These are phyloP conservation scores for Cryptococcus sp. DNA, from an alignment of 1,284 basidiomycete species.

Conservation along the genomic window DNA sequence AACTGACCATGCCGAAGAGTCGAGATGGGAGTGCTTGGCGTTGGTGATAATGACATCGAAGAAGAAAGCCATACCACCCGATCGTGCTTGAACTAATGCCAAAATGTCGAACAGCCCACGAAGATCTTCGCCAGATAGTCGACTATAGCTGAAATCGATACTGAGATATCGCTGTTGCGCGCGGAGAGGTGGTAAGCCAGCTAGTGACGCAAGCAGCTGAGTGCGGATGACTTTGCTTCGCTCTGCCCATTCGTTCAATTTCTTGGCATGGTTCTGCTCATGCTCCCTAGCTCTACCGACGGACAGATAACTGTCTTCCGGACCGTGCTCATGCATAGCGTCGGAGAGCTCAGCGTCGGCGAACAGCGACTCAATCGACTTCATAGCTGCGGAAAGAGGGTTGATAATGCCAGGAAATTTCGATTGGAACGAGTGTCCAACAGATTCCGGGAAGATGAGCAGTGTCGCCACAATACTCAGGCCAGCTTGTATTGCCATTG, in stretches of 20 bases:
- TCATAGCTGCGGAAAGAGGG: conserved; percentile 34
- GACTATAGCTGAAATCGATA: conserved; percentile 47
- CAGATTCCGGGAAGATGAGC: conserved; percentile 50
- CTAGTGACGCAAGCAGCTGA: conserved; percentile 35
- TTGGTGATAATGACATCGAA: conserved; percentile 50
- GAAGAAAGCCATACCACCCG: conserved; percentile 49
- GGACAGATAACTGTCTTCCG: conserved; percentile 3
- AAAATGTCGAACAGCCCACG: conserved; percentile 40
- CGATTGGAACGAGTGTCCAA: conserved; percentile 43
- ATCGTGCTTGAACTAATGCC: conserved; percentile 44
- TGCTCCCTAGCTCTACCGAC: background rate
- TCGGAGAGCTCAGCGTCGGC: conserved; percentile 13
- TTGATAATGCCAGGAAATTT: conserved; percentile 40
- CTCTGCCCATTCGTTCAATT: conserved; percentile 39
- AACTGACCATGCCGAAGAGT: conserved; percentile 45
- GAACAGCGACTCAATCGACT: conserved; percentile 40
- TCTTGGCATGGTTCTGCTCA: background rate
- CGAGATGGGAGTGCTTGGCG: conserved; percentile 45
- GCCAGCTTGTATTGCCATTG: conserved; percentile 48
- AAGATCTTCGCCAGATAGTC: conserved; percentile 44
- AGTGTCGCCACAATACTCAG: conserved; percentile 38
- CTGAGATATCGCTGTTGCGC: conserved; percentile 47
- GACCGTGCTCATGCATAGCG: background rate
- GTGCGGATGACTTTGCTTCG: conserved; percentile 35
- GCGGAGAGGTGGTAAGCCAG: conserved; percentile 42